These are phyloP conservation scores for Neurospora pannonica DNA, from an alignment of 495 filamentous ascomycete genomes.

Conservation along the genomic window DNA sequence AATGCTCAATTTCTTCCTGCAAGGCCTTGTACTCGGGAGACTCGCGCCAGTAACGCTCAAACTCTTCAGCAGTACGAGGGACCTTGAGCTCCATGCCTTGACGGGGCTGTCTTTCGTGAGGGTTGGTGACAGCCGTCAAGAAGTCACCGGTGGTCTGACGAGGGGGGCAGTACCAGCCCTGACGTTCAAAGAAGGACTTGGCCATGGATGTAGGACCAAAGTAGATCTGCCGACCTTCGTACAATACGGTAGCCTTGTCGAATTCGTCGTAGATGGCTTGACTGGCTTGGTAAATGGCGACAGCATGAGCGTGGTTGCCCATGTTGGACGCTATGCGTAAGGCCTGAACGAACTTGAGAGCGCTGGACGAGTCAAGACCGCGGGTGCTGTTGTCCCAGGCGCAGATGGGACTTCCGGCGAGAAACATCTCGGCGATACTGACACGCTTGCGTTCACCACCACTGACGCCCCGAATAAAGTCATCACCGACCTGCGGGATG, in stretches of 20 bases:
- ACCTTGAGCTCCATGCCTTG: constrained; percentile 51
- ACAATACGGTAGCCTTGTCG: constrained; percentile 53
- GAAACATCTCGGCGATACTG: constrained; percentile 43
- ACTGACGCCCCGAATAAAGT: constrained; percentile 62
- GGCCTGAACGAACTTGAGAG: constrained; percentile 36
- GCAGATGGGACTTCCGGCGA: constrained; percentile 36
- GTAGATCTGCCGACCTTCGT: constrained; percentile 57
- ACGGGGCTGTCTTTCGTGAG: constrained; percentile 55
- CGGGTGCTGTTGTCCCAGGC: constrained; percentile 48
- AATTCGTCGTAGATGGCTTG: constrained; percentile 59
- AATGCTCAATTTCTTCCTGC: constrained; percentile 51
- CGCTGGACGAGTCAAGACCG: constrained; percentile 43
- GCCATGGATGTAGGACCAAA: constrained; percentile 48
- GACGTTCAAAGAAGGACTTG: constrained; percentile 47
- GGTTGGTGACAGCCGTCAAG: constrained; percentile 67
- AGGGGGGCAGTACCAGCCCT: constrained; percentile 55
- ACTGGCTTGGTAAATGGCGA: constrained; percentile 65
- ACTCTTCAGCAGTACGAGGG: constrained; percentile 56
- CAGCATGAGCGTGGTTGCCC: constrained; percentile 40
- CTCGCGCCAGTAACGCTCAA: constrained; percentile 37
- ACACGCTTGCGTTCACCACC: constrained; percentile 49
- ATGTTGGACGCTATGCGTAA: constrained; percentile 31
- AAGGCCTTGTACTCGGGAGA: constrained; percentile 44
- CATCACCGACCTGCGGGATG: constrained; percentile 57
- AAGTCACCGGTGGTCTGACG: constrained; percentile 68